Percentiles rank a stretch among this genome's conserved stretches.
Evolutionary conservation across 345 rosid genomes (phyloP).

Genomic region (Eucalyptus guilfoylei): DNA sequence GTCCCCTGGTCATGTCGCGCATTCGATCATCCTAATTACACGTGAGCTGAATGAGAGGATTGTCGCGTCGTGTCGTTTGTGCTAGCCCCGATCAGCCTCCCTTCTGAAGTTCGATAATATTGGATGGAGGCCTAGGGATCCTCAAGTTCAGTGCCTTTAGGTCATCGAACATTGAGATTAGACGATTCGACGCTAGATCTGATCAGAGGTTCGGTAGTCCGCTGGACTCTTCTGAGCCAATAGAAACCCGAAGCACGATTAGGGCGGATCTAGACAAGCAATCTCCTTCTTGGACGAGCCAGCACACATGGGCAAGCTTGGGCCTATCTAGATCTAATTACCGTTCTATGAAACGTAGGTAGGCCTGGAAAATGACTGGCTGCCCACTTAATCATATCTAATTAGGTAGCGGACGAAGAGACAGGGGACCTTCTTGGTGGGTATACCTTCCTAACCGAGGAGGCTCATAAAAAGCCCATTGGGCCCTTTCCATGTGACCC

Average conservation of each 20-base stretch:
- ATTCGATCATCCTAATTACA: background rate
- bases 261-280: background rate
- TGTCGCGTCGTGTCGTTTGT: fast-evolving
- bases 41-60: background rate
- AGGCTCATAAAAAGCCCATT: background rate
- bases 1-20: background rate
- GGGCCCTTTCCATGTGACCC: background rate
- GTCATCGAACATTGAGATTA: background rate
- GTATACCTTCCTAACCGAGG: background rate
- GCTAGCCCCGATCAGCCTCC: background rate
- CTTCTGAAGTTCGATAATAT: background rate
- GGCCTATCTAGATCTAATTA: background rate
- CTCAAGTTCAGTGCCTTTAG: background rate
- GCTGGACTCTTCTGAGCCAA: background rate
- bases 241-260: background rate
- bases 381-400: background rate
- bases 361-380: background rate
- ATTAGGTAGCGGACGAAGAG: background rate
- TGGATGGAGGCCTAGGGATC: background rate
- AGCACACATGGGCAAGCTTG: background rate
- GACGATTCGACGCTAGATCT: background rate
- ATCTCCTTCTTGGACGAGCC: background rate
- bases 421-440: background rate
- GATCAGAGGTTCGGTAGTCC: fast-evolving
- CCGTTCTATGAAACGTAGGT: background rate